Conservation (phyloP, 202 grass and related monocot genomes). For the Cymbopogon flexuosus region DNA sequence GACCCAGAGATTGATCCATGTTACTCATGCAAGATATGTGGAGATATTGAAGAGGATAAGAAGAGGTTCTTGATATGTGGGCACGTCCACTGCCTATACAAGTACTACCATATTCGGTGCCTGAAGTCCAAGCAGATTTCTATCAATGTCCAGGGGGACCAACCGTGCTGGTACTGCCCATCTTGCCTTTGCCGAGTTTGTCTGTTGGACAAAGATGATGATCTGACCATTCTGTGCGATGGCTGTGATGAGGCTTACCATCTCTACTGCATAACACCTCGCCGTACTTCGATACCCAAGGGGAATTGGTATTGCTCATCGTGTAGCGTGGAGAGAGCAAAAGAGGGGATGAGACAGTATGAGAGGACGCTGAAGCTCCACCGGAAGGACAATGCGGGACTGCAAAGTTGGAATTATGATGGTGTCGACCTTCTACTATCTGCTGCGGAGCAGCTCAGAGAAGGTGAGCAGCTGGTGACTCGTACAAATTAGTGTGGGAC, state of each 20-base stretch:
- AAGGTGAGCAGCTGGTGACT: slow-evolving; percentile 24
- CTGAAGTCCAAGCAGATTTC: slow-evolving; percentile 57
- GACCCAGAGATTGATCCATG: slow-evolving; percentile 22
- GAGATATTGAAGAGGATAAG: slow-evolving; percentile 54
- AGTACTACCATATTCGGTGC: slow-evolving; percentile 72
- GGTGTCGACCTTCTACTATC: slow-evolving; percentile 52
- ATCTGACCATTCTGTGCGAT: slow-evolving; percentile 65
- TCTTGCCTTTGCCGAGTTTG: slow-evolving; percentile 75
- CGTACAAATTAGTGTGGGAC: background rate
- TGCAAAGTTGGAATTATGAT: slow-evolving; percentile 35
- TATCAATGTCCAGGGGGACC: slow-evolving; percentile 37
- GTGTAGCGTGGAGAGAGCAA: slow-evolving; percentile 47
- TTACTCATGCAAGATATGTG: slow-evolving; percentile 69
- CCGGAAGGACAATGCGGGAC: slow-evolving; percentile 33
- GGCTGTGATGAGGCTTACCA: slow-evolving; percentile 71
- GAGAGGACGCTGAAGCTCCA: slow-evolving; percentile 51
- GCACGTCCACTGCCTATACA: slow-evolving; percentile 55
- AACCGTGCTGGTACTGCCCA: slow-evolving; percentile 75
- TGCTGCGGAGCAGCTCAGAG: slow-evolving; percentile 50
- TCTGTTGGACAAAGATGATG: slow-evolving; percentile 62
- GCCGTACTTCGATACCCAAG: slow-evolving; percentile 46
- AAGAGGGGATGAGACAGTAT: slow-evolving; percentile 48
- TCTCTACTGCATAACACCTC: slow-evolving; percentile 68
- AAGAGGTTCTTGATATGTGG: slow-evolving; percentile 63
- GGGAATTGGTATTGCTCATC: slow-evolving; percentile 57